These are phyloP conservation scores for Hyphopichia pseudoburtonii DNA, from an alignment of 1,139 yeast species.

Conservation along the genomic window DNA sequence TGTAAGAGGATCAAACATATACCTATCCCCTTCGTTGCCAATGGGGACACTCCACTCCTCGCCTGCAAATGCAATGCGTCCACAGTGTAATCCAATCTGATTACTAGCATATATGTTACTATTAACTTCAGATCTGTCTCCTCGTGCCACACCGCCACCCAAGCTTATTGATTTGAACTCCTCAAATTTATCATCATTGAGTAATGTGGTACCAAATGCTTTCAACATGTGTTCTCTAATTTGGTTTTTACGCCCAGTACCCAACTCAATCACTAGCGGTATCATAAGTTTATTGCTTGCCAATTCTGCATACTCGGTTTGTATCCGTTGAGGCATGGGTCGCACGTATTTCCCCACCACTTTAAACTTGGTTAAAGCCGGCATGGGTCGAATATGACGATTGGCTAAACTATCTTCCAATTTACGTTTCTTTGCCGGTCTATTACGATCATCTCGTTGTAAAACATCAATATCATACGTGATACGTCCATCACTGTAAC, in stretches of 20 bases:
- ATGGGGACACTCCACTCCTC: conserved; percentile 16
- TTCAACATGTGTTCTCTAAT: conserved; percentile 24
- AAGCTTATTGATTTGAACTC: conserved; percentile 12
- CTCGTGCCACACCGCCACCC: conserved; percentile 6
- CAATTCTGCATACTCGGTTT: conserved; percentile 17
- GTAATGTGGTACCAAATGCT: conserved; percentile 18
- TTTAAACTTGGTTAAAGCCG: conserved; percentile 1
- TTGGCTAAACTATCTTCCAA: neutral
- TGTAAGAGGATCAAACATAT: conserved; percentile 13
- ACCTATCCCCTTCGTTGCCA: conserved; percentile 12
- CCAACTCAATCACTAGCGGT: conserved; percentile 21
- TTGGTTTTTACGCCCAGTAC: conserved; percentile 28
- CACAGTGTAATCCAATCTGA: conserved; percentile 27
- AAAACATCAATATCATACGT: conserved; percentile 13
- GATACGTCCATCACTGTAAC: conserved; percentile 13
- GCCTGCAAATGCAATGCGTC: conserved; percentile 7
- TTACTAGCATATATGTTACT: conserved; percentile 16
- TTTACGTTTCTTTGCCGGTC: neutral
- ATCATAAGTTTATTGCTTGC: conserved; percentile 11
- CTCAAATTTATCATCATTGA: conserved; percentile 24
- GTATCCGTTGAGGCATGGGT: neutral
- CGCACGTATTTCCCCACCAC: neutral
- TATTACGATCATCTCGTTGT: conserved; percentile 10
- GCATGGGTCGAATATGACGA: neutral
- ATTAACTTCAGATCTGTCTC: conserved; percentile 10